Percentiles rank a stretch among this genome's conserved stretches.
These are phyloP conservation scores for Tolypocladium sp. DNA, from an alignment of 2,329 filamentous ascomycete genomes.

Conservation along the genomic window DNA sequence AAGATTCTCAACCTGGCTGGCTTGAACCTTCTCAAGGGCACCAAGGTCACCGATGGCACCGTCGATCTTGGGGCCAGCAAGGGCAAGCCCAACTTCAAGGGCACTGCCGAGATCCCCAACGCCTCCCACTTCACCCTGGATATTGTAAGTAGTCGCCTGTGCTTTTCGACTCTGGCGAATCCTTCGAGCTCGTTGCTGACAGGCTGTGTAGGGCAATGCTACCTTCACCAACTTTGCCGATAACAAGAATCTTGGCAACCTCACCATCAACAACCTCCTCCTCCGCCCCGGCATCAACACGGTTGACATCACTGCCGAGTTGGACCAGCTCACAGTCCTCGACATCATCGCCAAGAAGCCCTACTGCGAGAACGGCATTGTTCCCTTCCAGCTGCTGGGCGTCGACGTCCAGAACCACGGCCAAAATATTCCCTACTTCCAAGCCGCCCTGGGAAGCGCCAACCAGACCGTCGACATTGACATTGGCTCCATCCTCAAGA, in stretches of 20 bases:
- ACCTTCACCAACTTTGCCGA: slow-evolving; percentile 51
- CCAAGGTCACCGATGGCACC: slow-evolving; percentile 38
- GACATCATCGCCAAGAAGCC: slow-evolving; percentile 23
- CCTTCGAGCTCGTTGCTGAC: not conserved
- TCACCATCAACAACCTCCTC: slow-evolving; percentile 48
- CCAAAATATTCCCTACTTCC: slow-evolving; percentile 45
- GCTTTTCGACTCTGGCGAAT: not conserved
- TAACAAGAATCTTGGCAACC: slow-evolving; percentile 40
- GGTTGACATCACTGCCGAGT: slow-evolving; percentile 42
- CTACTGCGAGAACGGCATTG: slow-evolving; percentile 43
- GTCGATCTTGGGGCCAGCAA: slow-evolving; percentile 30
- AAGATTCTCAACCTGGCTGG: slow-evolving; percentile 44
- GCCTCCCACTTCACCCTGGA: slow-evolving; percentile 54
- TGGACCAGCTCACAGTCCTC: slow-evolving; percentile 41
- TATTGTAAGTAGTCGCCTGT: slow-evolving; percentile 36
- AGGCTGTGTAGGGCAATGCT: slow-evolving; percentile 43
- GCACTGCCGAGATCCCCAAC: slow-evolving; percentile 52
- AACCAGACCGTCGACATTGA: slow-evolving; percentile 45
- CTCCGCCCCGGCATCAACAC: slow-evolving; percentile 51
- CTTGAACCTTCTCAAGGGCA: slow-evolving; percentile 46
- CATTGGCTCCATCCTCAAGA: slow-evolving; percentile 33
- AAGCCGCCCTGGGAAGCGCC: slow-evolving; percentile 40
- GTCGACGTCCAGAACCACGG: slow-evolving; percentile 41
- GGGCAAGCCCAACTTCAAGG: slow-evolving; percentile 51
- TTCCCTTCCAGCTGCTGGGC: slow-evolving; percentile 47